phyloP scores from a whole-genome alignment of 805 yeast genomes.

The Lipomyces chichibuensis region DNA sequence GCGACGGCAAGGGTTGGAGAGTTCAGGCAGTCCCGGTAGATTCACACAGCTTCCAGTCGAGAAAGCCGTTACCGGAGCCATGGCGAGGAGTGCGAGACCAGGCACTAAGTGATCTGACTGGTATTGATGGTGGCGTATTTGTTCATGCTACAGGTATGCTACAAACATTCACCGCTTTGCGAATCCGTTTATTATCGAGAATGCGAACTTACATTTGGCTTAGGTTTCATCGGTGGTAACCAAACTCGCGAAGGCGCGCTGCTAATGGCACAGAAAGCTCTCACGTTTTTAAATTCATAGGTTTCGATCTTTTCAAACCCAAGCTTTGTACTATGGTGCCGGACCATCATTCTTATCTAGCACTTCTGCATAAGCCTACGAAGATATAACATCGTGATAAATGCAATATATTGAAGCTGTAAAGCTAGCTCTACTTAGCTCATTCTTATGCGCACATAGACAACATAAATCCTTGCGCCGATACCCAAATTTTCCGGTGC shows the following conservation, averaged over 20 bases:
- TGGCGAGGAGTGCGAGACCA: conserved; percentile 98
- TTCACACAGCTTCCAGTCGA: conserved; percentile 75
- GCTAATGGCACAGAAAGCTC: conserved; percentile 62
- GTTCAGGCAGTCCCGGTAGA: conserved; percentile 89
- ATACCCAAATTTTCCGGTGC: conserved; percentile 12
- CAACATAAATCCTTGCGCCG: conserved; percentile 13
- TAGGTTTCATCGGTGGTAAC: conserved; percentile 97
- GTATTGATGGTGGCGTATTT: conserved; percentile 86
- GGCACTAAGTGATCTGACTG: conserved; percentile 68
- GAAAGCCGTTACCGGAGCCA: conserved; percentile 83
- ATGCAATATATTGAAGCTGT: background rate
- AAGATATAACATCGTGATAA: background rate
- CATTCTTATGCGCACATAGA: background rate
- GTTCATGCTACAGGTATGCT: conserved; percentile 65
- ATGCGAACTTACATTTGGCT: background rate
- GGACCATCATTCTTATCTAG: background rate
- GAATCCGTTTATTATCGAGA: conserved; percentile 40
- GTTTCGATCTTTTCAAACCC: background rate
- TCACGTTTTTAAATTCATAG: conserved; percentile 31
- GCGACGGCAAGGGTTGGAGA: conserved; percentile 75
- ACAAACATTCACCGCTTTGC: no score
- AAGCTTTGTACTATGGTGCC: no score
- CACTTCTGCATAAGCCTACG: no score
- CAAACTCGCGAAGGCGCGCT: conserved; percentile 76
- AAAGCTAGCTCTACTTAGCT: background rate